Base-by-base conservation (phyloP, 129 eudicot species). In the Deinandra increscens region DNA sequence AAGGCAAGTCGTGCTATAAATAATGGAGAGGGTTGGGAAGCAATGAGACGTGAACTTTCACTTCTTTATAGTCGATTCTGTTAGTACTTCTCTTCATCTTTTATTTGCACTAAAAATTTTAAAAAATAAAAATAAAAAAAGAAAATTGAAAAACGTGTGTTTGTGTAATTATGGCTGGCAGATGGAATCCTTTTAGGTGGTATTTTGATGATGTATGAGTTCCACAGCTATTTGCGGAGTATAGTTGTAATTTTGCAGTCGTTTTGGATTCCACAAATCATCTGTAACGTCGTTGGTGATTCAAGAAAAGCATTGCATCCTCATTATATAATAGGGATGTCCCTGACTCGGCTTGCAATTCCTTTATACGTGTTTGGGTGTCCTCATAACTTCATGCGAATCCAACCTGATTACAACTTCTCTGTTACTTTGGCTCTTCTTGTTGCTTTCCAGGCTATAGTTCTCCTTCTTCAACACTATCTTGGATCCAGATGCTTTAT, bases 131-230 rank as follows among this genome's bases (percentile, higher is more conserved):
- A n/a, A n/a, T 5, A 4, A 1, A 36, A 36, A 36, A 36, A 39
- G 1, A 39, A 39, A 9, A 39, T 39, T 36, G 0, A 39, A 39
- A 39, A 49, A 49, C 23, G 15, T 49, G 55, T 49, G 23, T 39
- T 39, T 9, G 44, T 59, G 33, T 59, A 42, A 26, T 49, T 62
- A 41, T 80, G 65, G 87, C 71, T 80, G 68, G 88, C 95, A 93
- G 98, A 93, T 73, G 98, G 96, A 68, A 83, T 93, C 64, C 98
- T 93, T 69, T 82, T 93, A 79, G 98, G 98, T 66, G 98, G 98
- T 51, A 87, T 93, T 68, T 68, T 93, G 84, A 38, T 93, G 49
- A 93, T 93, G 98, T 93, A 93, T 19, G 98, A 93, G 95, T 89
- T 93, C 55, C 98, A 93, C 37, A 89, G 76, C 63, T 93, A 69